A percentile compares a stretch with the other conserved stretches of the same genome.
These are phyloP conservation scores for Chytriomyces sp. DNA, from an alignment of 192 early-diverging fungal genomes.

Conservation along the genomic window DNA sequence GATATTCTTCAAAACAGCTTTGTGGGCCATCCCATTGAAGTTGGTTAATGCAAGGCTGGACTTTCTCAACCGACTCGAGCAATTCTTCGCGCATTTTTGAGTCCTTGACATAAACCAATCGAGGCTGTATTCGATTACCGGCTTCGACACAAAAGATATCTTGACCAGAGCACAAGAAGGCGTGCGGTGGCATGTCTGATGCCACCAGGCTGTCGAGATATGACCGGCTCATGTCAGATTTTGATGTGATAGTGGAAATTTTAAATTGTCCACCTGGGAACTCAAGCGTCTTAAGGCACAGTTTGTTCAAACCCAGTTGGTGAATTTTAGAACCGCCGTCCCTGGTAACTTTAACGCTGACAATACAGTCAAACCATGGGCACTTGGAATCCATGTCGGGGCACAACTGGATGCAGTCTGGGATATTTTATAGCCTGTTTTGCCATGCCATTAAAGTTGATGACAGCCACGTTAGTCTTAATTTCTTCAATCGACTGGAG, in stretches of 20 bases:
- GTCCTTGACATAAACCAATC: neutral
- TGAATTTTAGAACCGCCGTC: neutral
- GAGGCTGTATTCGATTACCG: conserved; percentile 9
- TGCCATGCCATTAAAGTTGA: neutral
- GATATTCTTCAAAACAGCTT: too few relatives aligned
- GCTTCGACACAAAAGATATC: conserved; percentile 11
- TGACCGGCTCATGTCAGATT: neutral
- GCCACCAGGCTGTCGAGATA: conserved; percentile 1
- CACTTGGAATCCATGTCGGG: neutral
- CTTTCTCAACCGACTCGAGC: too few relatives aligned
- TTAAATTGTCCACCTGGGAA: conserved; percentile 7
- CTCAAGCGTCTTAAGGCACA: conserved; percentile 14
- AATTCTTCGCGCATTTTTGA: too few relatives aligned
- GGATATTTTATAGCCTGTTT: neutral
- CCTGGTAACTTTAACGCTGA: neutral
- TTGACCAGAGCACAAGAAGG: conserved; percentile 1
- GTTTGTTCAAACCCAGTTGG: neutral
- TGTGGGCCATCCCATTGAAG: too few relatives aligned
- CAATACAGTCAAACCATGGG: neutral
- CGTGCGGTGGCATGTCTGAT: conserved; percentile 16
- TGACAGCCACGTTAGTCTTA: neutral
- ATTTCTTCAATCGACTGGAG: neutral
- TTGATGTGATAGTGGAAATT: neutral
- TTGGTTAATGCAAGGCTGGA: too few relatives aligned
- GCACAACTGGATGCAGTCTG: neutral